These are phyloP conservation scores for Chaetomium strumarium DNA, from an alignment of 2,329 filamentous ascomycete species.

Conservation along the genomic window DNA sequence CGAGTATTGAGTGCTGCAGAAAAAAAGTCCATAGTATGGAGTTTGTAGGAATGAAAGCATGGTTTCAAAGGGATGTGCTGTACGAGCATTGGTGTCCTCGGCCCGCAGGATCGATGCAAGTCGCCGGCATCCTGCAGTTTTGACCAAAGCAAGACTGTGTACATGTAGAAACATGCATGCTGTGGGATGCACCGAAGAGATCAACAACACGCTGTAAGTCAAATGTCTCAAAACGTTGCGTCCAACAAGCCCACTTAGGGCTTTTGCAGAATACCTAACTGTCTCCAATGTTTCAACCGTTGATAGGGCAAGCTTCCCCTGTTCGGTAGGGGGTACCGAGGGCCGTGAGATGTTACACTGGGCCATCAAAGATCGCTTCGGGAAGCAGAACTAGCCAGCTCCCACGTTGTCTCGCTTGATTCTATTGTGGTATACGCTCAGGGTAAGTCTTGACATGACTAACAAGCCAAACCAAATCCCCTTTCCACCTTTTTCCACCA, in stretches of 20 bases:
- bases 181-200: neutral
- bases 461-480: neutral
- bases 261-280: too few relatives aligned
- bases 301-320: too few relatives aligned
- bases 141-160: neutral
- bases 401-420: neutral
- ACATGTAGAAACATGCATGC: neutral
- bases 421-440: slow-evolving; percentile 1
- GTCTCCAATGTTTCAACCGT: neutral
- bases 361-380: too few relatives aligned
- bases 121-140: slow-evolving; percentile 1
- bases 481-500: neutral
- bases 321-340: too few relatives aligned
- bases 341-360: too few relatives aligned
- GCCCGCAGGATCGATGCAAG: slow-evolving; percentile 8
- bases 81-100: slow-evolving; percentile 8
- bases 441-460: neutral
- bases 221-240: too few relatives aligned
- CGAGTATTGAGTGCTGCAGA: too few relatives aligned
- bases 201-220: neutral
- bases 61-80: neutral
- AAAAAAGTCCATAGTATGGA: too few relatives aligned
- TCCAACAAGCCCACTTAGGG: too few relatives aligned
- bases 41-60: neutral
- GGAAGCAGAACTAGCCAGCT: too few relatives aligned